phyloP scores from a whole-genome alignment of 2,329 filamentous ascomycete genomes.

The Colletotrichum sansevieriae region DNA sequence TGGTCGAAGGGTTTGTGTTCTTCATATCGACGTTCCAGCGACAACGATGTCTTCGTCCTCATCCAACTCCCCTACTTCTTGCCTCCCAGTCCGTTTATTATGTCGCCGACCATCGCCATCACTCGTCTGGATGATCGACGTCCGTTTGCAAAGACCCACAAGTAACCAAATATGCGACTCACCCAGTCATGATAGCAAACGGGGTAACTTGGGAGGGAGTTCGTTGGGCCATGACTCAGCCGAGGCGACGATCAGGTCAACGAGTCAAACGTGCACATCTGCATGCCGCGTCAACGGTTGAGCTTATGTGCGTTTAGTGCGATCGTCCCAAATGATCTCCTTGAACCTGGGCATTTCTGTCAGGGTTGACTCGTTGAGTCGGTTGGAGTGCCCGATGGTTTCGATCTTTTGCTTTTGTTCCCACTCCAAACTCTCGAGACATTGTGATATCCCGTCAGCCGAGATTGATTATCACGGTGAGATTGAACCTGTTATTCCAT shows the following conservation, averaged over 20 bases:
- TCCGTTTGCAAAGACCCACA: not conserved
- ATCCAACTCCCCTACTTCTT: not conserved
- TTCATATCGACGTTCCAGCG: no score
- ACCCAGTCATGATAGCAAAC: no score
- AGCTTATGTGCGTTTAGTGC: constrained; percentile 5
- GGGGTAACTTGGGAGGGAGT: no score
- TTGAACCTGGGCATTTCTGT: not conserved
- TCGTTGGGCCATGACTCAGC: not conserved
- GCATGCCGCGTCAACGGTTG: not conserved
- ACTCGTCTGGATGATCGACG: constrained; percentile 1
- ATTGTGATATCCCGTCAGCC: constrained; percentile 22
- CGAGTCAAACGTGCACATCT: constrained; percentile 25
- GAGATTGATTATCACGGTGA: constrained; percentile 7
- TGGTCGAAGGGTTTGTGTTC: no score
- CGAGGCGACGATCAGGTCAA: constrained; percentile 14
- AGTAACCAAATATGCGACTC: not conserved
- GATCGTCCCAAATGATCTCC: constrained; percentile 16
- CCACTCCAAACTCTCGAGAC: not conserved
- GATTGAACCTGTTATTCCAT: not conserved
- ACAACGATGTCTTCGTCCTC: not conserved
- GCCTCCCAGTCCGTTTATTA: no score
- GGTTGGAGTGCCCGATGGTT: not conserved
- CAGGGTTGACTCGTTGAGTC: not conserved
- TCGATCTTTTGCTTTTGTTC: not conserved
- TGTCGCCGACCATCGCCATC: not conserved